Evolutionary conservation across 1,284 basidiomycete species (phyloP), one percentile per base, ranked within the genome.

Genomic region (Trametes polyzona): DNA sequence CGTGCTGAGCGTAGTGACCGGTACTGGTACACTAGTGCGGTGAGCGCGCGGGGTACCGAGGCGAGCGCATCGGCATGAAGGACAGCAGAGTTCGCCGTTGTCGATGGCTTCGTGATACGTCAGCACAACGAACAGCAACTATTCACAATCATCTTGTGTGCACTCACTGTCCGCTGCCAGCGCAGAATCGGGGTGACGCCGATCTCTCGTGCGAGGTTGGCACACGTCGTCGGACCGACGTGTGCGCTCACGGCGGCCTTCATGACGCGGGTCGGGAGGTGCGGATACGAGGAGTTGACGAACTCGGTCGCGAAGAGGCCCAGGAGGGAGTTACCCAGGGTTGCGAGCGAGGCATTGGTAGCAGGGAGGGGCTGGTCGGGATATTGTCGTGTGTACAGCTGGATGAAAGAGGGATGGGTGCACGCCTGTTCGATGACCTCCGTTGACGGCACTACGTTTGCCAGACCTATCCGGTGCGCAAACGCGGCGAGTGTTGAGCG

Each of bases 291-390:
- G 8, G 89, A 80, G 57, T 93, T 83, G 29, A 98, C 75, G 70
- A 90, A 87, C 76, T 99, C 96, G 0, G 92, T 79, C 4, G 93
- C 92, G 65, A 98, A 93, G 36, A 98, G 80, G 49, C 96, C 96
- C 69, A 98, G 83, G 51, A 99, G 80, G 1, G 92, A 84, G 75
- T 98, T 98, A 29, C 96, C 96, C 6, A 97, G 74, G 0, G 83
- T 74, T 0, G 90, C 81, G 4, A 98, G 83, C 44, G 91, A 83
- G n/a, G 83, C 87, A 74, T 98, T 98, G 32, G 83, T 84, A 33
- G 75, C 69, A 36, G 84, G 88, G 66, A 71, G 70, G 51, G 78
- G 76, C 47, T 80, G 77, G 57, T 76, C 71, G 12, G 85, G 85
- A 63, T 79, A 75, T 63, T 85, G 80, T 61, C 80, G 77, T 47